These are phyloP conservation scores for Fusarium musae DNA, from an alignment of 2,329 filamentous ascomycete species.

Conservation along the genomic window DNA sequence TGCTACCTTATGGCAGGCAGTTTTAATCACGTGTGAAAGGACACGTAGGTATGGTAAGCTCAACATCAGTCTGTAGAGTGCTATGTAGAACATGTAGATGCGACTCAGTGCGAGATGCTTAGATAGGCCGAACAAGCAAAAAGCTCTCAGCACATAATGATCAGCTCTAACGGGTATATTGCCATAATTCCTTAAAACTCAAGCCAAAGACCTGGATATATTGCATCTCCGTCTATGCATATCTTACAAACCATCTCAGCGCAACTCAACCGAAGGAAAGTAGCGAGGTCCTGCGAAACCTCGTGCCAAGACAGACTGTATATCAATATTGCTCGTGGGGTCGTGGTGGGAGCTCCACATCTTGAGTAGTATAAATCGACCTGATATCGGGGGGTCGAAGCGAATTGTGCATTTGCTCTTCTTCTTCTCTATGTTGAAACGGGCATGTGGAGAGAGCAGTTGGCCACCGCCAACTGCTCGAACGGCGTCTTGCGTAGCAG, in stretches of 20 bases:
- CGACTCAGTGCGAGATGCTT: neutral
- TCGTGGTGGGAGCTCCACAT: constrained; percentile 84
- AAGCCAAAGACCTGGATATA: neutral
- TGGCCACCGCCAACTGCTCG: constrained; percentile 67
- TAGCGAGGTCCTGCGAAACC: constrained; percentile 89
- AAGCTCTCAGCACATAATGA: neutral
- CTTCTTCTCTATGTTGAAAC: constrained; percentile 84
- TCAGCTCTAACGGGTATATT: constrained; percentile 8
- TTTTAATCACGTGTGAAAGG: neutral
- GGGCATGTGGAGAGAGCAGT: constrained; percentile 77
- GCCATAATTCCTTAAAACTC: constrained; percentile 2
- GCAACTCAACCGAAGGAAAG: constrained; percentile 76
- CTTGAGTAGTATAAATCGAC: constrained; percentile 87
- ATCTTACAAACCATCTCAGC: constrained; percentile 50
- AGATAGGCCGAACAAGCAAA: neutral
- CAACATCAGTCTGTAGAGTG: neutral
- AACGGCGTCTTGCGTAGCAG: constrained; percentile 67
- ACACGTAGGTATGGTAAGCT: neutral
- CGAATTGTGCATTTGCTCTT: constrained; percentile 88
- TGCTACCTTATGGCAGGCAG: neutral
- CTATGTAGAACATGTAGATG: neutral
- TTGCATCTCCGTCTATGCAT: neutral
- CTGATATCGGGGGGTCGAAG: constrained; percentile 85
- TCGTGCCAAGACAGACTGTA: constrained; percentile 84
- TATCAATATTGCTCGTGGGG: constrained; percentile 79